Base-by-base conservation (phyloP, 2,329 filamentous ascomycete species). In the Fusarium heterosporum region DNA sequence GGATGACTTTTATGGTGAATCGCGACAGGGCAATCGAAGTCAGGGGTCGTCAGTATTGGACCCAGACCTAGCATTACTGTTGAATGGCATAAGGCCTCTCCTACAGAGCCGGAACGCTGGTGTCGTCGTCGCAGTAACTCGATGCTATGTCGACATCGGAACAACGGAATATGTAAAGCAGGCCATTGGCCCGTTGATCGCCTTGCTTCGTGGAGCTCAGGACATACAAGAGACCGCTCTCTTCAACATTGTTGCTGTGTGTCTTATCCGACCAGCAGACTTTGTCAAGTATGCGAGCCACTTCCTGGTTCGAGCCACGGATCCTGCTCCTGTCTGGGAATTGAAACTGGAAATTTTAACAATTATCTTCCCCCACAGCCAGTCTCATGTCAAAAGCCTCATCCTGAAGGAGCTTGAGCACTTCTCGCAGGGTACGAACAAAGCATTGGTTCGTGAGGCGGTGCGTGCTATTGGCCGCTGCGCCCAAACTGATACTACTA, bases 191-290 rank as follows among this genome's bases (percentile, higher is more conserved):
- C 95, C 96, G 1, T 81, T 99, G 26, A 85, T 97, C 19, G 93
- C 95, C 16, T 86, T 99, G 30, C 83, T 99, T 57, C 89, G 96
- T 56, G 90, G 92, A 13, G 89, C 93, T 0, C 88, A 92, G 61
- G 95, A 98, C 75, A 93, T 97, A 50, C 91, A 97, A 75, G 90
- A 96, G 74, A 87, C 97, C 38, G 94, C 93, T 2, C 85, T 99
- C 17, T 95, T 95, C 82, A 97, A 98, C 75, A 94, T 98, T 60
- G 93, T 97, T 12, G 91, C 93, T n/a, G 92, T 99, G 42, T 96
- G 93, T 73, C 83, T 98, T 12, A 82, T 85, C 28, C 84, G 88
- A 16, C 93, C 96, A 0, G 82, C 86, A 38, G 86, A 90, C n/a
- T 99, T 99, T 76, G 91, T 95, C 55, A 91, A 89, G 74, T 95